Conservation (phyloP, 139 green algal species). For the Coelastrella sp. region DNA sequence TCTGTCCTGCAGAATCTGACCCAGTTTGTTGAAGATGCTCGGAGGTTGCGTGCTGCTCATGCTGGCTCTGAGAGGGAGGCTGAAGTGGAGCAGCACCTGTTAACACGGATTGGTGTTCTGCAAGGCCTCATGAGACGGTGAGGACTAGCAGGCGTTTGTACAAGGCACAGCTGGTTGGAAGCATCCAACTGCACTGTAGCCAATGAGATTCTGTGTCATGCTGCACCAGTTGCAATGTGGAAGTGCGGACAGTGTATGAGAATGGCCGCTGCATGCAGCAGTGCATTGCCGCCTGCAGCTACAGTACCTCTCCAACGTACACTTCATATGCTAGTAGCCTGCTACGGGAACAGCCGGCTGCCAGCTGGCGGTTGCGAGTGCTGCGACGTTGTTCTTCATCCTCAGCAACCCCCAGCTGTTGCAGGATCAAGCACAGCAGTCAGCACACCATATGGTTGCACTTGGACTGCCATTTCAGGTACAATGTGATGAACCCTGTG, state of each 20-base stretch:
- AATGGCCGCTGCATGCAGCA: no score
- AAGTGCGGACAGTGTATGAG: no score
- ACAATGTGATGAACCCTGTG: constrained; percentile 8
- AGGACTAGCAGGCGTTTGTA: background rate
- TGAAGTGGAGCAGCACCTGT: background rate
- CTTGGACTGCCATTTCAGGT: background rate
- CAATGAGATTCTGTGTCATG: no score
- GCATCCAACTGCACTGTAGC: no score
- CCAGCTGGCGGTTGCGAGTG: no score
- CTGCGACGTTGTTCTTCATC: no score
- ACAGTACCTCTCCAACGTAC: no score
- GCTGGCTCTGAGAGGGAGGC: background rate
- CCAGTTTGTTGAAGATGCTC: background rate
- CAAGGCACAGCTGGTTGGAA: no score
- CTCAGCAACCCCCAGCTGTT: background rate
- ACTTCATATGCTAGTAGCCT: no score
- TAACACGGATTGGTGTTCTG: background rate
- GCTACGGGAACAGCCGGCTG: no score
- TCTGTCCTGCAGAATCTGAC: background rate
- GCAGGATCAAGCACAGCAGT: background rate
- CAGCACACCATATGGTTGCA: background rate
- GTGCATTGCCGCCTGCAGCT: no score
- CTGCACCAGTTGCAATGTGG: no score
- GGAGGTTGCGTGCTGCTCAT: background rate
- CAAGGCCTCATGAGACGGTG: background rate